These are phyloP conservation scores for Tothia fuscella DNA, from an alignment of 2,329 filamentous ascomycete genomes.

Conservation along the genomic window DNA sequence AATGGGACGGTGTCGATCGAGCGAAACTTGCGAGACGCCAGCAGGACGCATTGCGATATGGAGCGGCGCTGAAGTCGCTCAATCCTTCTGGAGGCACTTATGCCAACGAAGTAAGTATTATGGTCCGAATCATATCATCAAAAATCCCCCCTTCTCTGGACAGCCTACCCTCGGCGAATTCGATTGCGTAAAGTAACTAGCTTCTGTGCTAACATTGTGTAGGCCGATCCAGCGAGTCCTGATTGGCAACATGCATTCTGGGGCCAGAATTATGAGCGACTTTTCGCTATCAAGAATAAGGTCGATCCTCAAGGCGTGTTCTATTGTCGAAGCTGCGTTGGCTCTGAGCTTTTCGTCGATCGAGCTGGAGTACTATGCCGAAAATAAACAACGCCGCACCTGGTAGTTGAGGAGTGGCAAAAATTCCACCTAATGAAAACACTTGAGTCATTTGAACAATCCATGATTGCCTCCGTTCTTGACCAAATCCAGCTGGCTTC, in stretches of 20 bases:
- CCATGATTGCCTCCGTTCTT: too few species aligned
- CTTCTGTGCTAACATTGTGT: too few species aligned
- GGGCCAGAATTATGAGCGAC: conserved; percentile 9
- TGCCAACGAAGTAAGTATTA: conserved; percentile 8
- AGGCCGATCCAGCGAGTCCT: conserved; percentile 8
- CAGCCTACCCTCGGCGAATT: too few species aligned
- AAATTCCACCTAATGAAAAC: too few species aligned
- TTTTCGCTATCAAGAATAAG: conserved; percentile 9
- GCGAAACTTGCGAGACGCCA: conserved; percentile 2
- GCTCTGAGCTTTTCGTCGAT: conserved; percentile 5
- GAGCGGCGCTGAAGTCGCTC: conserved; percentile 3
- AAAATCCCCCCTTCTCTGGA: too few species aligned
- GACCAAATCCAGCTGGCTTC: too few species aligned
- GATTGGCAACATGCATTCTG: conserved; percentile 11
- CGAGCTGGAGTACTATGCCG: not conserved
- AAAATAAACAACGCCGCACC: too few species aligned
- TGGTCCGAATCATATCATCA: too few species aligned
- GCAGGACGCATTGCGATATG: not conserved
- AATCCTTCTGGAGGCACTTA: conserved; percentile 3
- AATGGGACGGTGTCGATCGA: conserved; percentile 13
- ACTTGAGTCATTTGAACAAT: too few species aligned
- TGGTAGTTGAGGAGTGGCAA: too few species aligned
- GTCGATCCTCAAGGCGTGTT: conserved; percentile 11
- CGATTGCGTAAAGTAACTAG: too few species aligned
- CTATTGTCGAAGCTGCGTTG: conserved; percentile 8